Percentiles rank a stretch among this genome's conserved stretches.
Evolutionary conservation across 1,284 basidiomycete species (phyloP).

Genomic region (Boletus calvinii): DNA sequence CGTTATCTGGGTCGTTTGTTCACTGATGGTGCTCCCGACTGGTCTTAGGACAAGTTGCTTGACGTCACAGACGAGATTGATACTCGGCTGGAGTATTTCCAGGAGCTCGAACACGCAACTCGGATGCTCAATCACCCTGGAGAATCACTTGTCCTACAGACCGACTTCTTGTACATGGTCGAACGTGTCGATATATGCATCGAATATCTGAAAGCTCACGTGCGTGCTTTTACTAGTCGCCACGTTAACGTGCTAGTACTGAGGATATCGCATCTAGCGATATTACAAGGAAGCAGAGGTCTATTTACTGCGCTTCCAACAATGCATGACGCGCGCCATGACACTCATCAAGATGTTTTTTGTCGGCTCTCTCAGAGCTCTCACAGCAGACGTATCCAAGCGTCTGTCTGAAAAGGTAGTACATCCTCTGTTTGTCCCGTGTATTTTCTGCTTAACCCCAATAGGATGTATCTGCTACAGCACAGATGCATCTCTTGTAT

Average conservation of each 20-base stretch:
- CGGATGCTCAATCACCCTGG: slow-evolving; percentile 91
- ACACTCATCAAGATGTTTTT: slow-evolving; percentile 95
- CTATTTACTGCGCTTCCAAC: slow-evolving; percentile 90
- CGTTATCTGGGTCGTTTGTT: neutral
- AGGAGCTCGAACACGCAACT: slow-evolving; percentile 86
- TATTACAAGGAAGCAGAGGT: slow-evolving; percentile 89
- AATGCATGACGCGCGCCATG: slow-evolving; percentile 95
- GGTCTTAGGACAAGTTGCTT: slow-evolving; percentile 65
- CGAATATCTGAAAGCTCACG: slow-evolving; percentile 82
- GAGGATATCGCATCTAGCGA: slow-evolving; percentile 48
- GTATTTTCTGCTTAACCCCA: slow-evolving; percentile 1
- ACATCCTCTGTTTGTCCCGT: neutral
- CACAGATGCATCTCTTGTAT: slow-evolving; percentile 83
- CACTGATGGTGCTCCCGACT: neutral
- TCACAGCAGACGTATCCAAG: slow-evolving; percentile 72
- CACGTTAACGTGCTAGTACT: neutral
- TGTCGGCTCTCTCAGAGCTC: slow-evolving; percentile 73
- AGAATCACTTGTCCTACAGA: slow-evolving; percentile 82
- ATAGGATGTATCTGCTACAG: slow-evolving; percentile 79
- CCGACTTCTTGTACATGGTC: slow-evolving; percentile 92
- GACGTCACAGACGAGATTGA: slow-evolving; percentile 78
- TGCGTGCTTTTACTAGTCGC: slow-evolving; percentile 40
- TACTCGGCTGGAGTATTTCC: slow-evolving; percentile 83
- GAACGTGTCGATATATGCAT: slow-evolving; percentile 91
- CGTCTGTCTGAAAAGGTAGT: slow-evolving; percentile 71